Conservation (phyloP, 176 grass and related monocot species). For the Raddia distichophylla region DNA sequence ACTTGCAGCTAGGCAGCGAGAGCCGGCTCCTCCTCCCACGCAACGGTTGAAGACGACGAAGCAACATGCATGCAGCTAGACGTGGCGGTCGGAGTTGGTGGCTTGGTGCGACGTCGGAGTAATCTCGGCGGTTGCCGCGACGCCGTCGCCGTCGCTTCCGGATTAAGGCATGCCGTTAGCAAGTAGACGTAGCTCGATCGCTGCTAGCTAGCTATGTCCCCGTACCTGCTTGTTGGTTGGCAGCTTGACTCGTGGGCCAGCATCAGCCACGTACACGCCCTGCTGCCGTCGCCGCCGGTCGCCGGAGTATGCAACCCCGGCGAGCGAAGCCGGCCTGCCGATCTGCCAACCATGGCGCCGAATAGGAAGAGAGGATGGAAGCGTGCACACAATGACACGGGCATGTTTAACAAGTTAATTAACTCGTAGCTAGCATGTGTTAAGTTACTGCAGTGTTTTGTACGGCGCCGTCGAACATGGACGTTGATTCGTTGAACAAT, state of each 20-base stretch:
- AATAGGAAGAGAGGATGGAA: not conserved
- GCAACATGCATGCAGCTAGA: slow-evolving; percentile 4
- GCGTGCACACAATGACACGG: not conserved
- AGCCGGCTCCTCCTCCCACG: too few relatives aligned
- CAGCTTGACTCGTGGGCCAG: not conserved
- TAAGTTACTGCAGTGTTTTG: not conserved
- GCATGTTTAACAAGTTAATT: not conserved
- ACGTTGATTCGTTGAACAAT: not conserved
- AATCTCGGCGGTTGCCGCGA: slow-evolving; percentile 43
- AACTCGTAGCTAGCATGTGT: too few relatives aligned
- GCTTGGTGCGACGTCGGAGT: slow-evolving; percentile 23
- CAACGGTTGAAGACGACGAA: slow-evolving; percentile 6
- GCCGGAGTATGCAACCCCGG: not conserved
- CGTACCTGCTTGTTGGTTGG: slow-evolving; percentile 1
- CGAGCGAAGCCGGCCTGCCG: not conserved
- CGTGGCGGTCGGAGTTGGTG: slow-evolving; percentile 16
- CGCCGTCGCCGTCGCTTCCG: slow-evolving; percentile 30
- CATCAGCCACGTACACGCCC: not conserved
- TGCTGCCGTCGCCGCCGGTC: too few relatives aligned
- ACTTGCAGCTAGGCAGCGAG: not conserved
- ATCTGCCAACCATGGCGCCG: not conserved
- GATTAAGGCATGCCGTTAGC: slow-evolving; percentile 34
- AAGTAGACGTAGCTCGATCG: not conserved
- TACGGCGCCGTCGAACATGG: not conserved
- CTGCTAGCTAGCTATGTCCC: too few relatives aligned